phyloP scores from a whole-genome alignment of 2,329 filamentous ascomycete genomes.

The Rutstroemia sydowiana region DNA sequence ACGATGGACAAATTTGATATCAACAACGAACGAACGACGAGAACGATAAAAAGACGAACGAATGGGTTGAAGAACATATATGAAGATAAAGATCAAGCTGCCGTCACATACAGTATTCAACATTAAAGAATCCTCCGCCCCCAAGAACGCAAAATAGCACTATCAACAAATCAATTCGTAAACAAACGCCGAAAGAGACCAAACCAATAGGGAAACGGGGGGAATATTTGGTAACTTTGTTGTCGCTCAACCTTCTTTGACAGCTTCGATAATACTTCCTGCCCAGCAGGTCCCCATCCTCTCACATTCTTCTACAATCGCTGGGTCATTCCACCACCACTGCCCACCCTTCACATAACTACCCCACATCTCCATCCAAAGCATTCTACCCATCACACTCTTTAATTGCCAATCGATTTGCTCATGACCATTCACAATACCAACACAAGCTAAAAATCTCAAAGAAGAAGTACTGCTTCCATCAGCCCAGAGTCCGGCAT shows the following conservation, averaged over 20 bases:
- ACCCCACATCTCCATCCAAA: conserved; percentile 58
- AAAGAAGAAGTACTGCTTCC: conserved; percentile 21
- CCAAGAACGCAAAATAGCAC: neutral
- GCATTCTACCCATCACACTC: conserved; percentile 45
- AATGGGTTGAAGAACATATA: neutral
- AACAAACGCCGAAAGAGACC: neutral
- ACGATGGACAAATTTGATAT: neutral
- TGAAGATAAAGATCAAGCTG: too few species aligned
- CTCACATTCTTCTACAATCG: conserved; percentile 48
- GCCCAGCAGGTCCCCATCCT: conserved; percentile 50
- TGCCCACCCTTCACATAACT: conserved; percentile 27
- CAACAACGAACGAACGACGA: neutral
- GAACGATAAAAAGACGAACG: neutral
- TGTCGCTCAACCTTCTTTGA: conserved; percentile 34
- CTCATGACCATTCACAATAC: conserved; percentile 14
- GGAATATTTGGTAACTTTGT: neutral
- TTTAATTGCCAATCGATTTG: conserved; percentile 38
- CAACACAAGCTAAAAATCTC: conserved; percentile 20
- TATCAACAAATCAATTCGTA: neutral
- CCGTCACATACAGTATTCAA: neutral
- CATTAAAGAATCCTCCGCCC: neutral
- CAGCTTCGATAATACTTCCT: conserved; percentile 48
- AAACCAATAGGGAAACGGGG: neutral
- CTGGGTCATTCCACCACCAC: conserved; percentile 58
- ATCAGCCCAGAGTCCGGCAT: conserved; percentile 43